Percentiles rank a stretch among this genome's conserved stretches.
Evolutionary conservation across 768 basidiomycete species (phyloP).

Genomic region (Tylopilus vinaceipallidus): DNA sequence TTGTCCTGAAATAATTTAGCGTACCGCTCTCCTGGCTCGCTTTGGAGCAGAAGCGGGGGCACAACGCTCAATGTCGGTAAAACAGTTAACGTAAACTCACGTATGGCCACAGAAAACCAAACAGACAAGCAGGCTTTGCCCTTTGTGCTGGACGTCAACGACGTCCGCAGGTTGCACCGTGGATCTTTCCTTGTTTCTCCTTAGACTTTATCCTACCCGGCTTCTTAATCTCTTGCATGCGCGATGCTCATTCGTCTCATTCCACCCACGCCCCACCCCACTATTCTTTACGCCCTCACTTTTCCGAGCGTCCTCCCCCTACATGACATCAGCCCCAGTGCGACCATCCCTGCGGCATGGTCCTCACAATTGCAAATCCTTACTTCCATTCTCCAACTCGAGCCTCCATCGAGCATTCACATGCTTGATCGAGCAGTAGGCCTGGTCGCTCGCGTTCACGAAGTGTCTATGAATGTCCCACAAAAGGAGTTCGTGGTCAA

Average conservation of each 20-base stretch:
- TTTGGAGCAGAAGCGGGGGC: slow-evolving; percentile 1
- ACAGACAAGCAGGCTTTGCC: slow-evolving; percentile 12
- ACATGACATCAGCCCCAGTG: slow-evolving; percentile 30
- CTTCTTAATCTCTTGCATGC: slow-evolving; percentile 23
- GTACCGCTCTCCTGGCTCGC: neutral
- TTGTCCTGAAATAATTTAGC: neutral
- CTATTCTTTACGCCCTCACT: slow-evolving; percentile 57
- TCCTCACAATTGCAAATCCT: slow-evolving; percentile 50
- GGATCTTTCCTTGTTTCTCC: slow-evolving; percentile 2
- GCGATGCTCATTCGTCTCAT: slow-evolving; percentile 60
- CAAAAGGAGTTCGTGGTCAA: slow-evolving; percentile 44
- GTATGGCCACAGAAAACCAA: slow-evolving; percentile 31
- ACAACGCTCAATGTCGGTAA: slow-evolving; percentile 9
- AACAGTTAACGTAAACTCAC: slow-evolving; percentile 32
- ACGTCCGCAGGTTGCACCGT: slow-evolving; percentile 17
- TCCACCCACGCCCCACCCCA: slow-evolving; percentile 43
- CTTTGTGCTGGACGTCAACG: slow-evolving; percentile 32
- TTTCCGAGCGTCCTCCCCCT: slow-evolving; percentile 44
- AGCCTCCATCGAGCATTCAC: slow-evolving; percentile 50
- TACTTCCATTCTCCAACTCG: slow-evolving; percentile 47
- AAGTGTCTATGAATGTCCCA: slow-evolving; percentile 62
- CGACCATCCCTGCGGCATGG: slow-evolving; percentile 51
- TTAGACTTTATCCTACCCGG: slow-evolving; percentile 25
- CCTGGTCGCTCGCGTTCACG: slow-evolving; percentile 50
- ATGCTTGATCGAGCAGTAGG: slow-evolving; percentile 61